Evolutionary conservation across 139 green algal species (phyloP).

Genomic region (Coccomyxa sp.): DNA sequence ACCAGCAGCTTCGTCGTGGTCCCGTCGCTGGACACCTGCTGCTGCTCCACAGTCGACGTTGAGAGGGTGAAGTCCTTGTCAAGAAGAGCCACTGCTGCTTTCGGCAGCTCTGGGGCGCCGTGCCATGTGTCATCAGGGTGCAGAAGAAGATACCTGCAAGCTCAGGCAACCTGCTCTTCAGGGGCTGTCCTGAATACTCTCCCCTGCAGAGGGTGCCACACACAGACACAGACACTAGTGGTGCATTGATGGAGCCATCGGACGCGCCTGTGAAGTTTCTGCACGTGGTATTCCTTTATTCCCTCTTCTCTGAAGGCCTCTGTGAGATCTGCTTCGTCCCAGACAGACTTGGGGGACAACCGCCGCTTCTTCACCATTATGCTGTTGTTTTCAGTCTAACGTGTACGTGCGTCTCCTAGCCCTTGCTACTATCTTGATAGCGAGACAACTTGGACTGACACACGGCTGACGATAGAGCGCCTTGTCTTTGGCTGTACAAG

Average conservation of each 20-base stretch:
- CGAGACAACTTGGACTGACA: no score
- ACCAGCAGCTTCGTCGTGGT: conserved; percentile 87
- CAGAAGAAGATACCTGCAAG: conserved; percentile 49
- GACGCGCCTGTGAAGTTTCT: conserved; percentile 55
- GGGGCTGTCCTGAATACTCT: not conserved
- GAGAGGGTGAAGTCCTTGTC: conserved; percentile 45
- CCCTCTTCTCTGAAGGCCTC: conserved; percentile 45
- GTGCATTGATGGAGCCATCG: not conserved
- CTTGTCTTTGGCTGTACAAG: no score
- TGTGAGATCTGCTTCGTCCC: conserved; percentile 42
- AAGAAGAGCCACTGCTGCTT: conserved; percentile 47
- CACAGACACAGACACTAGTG: not conserved
- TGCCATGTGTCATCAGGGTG: conserved; percentile 46
- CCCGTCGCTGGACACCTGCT: conserved; percentile 49
- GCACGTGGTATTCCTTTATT: conserved; percentile 57
- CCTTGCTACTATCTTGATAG: no score
- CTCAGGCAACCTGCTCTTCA: not conserved
- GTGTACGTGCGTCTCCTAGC: no score
- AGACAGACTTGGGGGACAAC: conserved; percentile 44
- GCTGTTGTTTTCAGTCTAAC: no score
- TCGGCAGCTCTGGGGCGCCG: conserved; percentile 70
- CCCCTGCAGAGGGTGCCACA: not conserved
- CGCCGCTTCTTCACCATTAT: conserved; percentile 36
- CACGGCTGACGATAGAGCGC: no score
- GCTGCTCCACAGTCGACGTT: conserved; percentile 47